phyloP scores from a whole-genome alignment of 1,284 basidiomycete species.

The Malassezia equina region DNA sequence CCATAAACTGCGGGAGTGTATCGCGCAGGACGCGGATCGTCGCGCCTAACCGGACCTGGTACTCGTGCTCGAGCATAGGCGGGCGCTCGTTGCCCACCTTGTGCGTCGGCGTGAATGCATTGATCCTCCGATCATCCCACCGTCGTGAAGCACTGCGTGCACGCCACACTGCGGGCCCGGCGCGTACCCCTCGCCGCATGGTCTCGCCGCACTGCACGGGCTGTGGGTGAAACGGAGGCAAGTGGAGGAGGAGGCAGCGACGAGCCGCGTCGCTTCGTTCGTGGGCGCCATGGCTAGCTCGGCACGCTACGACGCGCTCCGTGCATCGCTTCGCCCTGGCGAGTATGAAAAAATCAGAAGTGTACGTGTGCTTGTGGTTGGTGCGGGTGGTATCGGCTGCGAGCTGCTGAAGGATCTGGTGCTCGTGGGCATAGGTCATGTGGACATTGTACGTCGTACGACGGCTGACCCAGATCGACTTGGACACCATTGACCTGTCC shows the following conservation, averaged over 20 bases:
- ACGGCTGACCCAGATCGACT: slow-evolving; percentile 58
- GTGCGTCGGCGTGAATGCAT: slow-evolving; percentile 3
- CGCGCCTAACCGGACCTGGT: slow-evolving; percentile 16
- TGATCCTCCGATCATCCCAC: neutral
- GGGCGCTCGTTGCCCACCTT: neutral
- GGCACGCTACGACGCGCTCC: slow-evolving; percentile 6
- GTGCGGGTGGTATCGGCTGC: slow-evolving; percentile 93
- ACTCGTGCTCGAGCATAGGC: slow-evolving; percentile 13
- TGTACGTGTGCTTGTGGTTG: slow-evolving; percentile 64
- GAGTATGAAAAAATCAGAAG: slow-evolving; percentile 5
- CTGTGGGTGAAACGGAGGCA: neutral
- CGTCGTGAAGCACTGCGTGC: neutral
- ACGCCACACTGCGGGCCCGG: neutral
- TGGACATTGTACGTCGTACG: slow-evolving; percentile 56
- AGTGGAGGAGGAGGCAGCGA: neutral
- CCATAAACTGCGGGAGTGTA: slow-evolving; percentile 15
- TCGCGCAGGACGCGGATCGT: slow-evolving; percentile 11
- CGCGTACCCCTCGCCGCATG: neutral
- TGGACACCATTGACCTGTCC: slow-evolving; percentile 97
- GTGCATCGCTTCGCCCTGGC: slow-evolving; percentile 6
- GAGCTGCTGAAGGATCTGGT: slow-evolving; percentile 95
- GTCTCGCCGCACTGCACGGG: neutral
- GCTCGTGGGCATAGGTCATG: slow-evolving; percentile 78
- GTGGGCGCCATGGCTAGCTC: neutral
- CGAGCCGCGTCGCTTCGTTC: neutral